Evolutionary conservation across 106 monocot species (phyloP), one percentile per base, ranked within the genome.

Genomic region (Dendrobium nobile): DNA sequence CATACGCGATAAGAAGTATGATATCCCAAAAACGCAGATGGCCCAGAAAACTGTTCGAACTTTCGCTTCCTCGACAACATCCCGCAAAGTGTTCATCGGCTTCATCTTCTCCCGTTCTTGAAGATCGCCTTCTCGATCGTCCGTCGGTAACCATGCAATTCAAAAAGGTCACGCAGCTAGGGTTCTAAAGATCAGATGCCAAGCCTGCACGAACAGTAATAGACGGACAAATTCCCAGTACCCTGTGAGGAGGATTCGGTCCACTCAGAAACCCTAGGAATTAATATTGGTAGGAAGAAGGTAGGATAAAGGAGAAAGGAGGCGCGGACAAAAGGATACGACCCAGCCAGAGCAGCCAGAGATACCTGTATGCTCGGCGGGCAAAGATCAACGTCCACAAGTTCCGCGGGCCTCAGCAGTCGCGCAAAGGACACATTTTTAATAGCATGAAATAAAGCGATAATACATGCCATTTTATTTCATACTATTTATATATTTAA

Each of bases 1-100:
- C 87, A 85, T 82, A 90, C 90, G 90, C 31, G 90, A 87, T 54
- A 90, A 64, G 85, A 90, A 90, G 79, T 90, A 90, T 33, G 84
- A 76, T 72, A 90, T 90, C n/a, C 78, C 87, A 73, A 87, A 90
- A 80, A 90, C 75, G 81, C 90, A 90, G 47, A 90, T 83, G 74
- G 74, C 87, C 90, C 87, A 90, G 42, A 67, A 80, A 13, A 87
- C 76, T 19, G 87, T 64, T 59, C 90, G 87, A 72, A 87, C 87
- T 82, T 90, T 90, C 47, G 84, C 84, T 78, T 90, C 87, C 68
- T 90, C 90, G 75, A 90, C 82, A 79, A 90, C 78, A 85, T 90
- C 87, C 17, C 80, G 75, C 65, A 90, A 33, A 61, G 85, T 84
- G 68, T 79, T 85, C 87, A 85, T 90, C 79, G 78, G 61, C 80